Evolutionary conservation across 225 moss, liverwort and hornwort species (phyloP).

Genomic region (Climacium dendroides): DNA sequence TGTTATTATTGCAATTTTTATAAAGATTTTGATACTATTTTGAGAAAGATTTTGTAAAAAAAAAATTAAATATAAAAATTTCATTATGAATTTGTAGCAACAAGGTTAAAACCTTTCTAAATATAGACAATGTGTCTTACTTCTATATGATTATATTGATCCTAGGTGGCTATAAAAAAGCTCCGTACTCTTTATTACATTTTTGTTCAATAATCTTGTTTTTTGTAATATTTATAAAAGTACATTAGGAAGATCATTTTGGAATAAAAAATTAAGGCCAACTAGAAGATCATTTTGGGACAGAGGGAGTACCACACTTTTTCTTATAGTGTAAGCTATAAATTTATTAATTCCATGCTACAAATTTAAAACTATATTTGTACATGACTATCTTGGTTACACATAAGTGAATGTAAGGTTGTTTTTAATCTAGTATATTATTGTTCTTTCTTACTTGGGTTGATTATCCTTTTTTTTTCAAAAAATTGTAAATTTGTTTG

Average conservation of each 20-base stretch:
- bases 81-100: background rate
- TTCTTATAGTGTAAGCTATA: too few species aligned
- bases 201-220: background rate
- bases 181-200: background rate
- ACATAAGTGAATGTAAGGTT: background rate
- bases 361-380: background rate
- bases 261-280: too few species aligned
- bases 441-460: background rate
- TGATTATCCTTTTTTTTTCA: background rate
- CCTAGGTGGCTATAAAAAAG: background rate
- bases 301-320: too few species aligned
- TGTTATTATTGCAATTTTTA: too few species aligned
- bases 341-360: background rate
- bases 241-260: too few species aligned
- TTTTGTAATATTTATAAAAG: background rate
- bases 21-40: too few species aligned
- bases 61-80: too few species aligned
- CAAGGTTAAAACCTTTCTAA: background rate
- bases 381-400: background rate
- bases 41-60: too few species aligned
- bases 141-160: background rate
- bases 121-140: background rate
- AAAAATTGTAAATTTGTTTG: too few species aligned
- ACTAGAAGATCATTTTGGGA: too few species aligned
- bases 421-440: background rate